Evolutionary conservation across 257 asterid species (phyloP).

Genomic region (Solanum tarapatanum): DNA sequence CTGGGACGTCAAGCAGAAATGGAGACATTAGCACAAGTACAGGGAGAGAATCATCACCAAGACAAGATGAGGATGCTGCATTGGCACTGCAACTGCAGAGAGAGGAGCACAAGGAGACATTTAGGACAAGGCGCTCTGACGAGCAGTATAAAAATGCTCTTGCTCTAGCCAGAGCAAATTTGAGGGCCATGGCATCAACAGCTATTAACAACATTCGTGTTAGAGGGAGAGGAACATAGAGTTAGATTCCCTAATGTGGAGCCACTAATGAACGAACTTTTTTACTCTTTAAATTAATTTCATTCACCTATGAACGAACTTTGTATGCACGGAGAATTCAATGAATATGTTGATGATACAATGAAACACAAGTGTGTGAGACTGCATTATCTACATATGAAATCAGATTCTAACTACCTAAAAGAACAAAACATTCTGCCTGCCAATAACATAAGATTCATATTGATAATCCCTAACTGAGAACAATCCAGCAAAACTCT

Average conservation of each 20-base stretch:
- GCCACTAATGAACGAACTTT: not conserved
- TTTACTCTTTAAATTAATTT: not conserved
- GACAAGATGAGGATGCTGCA: conserved; percentile 59
- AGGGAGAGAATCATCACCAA: not conserved
- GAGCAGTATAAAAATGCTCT: conserved; percentile 16
- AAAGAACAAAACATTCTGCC: not conserved
- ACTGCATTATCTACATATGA: not conserved
- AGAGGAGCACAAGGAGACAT: conserved; percentile 56
- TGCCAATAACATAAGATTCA: not conserved
- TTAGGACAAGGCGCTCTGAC: conserved; percentile 9
- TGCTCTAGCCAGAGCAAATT: conserved; percentile 55
- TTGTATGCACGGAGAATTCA: not conserved
- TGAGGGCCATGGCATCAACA: conserved; percentile 88
- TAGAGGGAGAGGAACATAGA: conserved; percentile 5
- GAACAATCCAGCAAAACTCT: not conserved
- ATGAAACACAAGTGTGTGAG: not conserved
- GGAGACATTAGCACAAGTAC: not conserved
- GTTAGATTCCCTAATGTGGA: not conserved
- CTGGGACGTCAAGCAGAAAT: conserved; percentile 12
- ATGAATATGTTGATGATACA: not conserved
- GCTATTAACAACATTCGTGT: conserved; percentile 21
- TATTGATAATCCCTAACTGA: not conserved
- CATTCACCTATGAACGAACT: not conserved
- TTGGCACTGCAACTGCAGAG: conserved; percentile 82
- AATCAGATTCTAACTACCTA: not conserved